Base-by-base conservation (phyloP, 768 basidiomycete species). In the Clathrus columnatus region DNA sequence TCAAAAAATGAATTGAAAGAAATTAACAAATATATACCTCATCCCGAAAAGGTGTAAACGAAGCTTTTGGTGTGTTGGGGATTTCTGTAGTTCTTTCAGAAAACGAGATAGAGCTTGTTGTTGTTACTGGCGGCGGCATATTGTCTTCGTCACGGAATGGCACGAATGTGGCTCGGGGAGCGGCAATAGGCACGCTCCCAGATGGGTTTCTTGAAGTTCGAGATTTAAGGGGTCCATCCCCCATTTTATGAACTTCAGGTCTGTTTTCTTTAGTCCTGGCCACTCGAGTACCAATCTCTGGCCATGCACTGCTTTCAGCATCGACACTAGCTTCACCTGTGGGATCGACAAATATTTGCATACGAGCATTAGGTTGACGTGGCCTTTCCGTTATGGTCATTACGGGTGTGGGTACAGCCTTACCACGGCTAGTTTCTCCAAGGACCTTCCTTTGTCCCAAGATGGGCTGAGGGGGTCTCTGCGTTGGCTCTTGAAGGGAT, bases 251-350 rank as follows among this genome's bases (percentile, higher is more conserved):
- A 27, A 80, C 78, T 66, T 85, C 85, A 7, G 79, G 80, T 1
- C 82, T 70, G 61, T 91, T 91, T 70, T 91, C 87, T 61, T 90
- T 91, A 61, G 87, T 73, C 51, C 88, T 78, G 4, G 82, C 76
- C 65, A 85, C 86, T 62, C 87, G 85, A 57, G 87, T 83, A 18
- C 86, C 88, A 1, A 91, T 66, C 57, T 90, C 87, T 27, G 79
- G 76, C 78, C 83, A 91, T 16, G 79, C 71, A 51, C 77, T 78
- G 8, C 68, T 60, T 45, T 61, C 64, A 2, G 73, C 73, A 11
- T 73, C 69, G 48, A 75, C 72, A 1, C 76, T 70, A 18, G 27
- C 57, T 46, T 48, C 57, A 36, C 80, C 83, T 5, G 76, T 69
- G 11, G 85, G 82, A 62, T 90, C 88, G n/a, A 85, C 75, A 64